Percentiles rank a stretch among this genome's conserved stretches.
These are phyloP conservation scores for Trichoderma semiorbis DNA, from an alignment of 2,329 filamentous ascomycete genomes.

Conservation along the genomic window DNA sequence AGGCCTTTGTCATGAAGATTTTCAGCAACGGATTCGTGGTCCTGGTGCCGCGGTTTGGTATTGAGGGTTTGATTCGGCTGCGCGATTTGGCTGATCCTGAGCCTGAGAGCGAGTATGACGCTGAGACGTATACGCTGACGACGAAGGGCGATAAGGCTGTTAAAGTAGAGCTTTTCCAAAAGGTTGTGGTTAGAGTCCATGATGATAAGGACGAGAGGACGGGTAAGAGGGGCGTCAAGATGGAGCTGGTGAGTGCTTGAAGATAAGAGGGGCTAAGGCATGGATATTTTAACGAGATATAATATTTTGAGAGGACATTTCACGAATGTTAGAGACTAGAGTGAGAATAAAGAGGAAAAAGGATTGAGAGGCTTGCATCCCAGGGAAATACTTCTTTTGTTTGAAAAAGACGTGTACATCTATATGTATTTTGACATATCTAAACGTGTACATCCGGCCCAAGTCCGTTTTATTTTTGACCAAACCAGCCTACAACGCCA, in stretches of 20 bases:
- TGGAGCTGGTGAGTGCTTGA: conserved; percentile 55
- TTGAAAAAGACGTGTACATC: background rate
- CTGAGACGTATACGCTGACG: conserved; percentile 75
- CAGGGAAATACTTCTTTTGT: background rate
- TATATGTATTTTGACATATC: conserved; percentile 28
- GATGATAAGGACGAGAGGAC: conserved; percentile 93
- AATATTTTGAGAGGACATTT: background rate
- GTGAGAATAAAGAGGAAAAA: background rate
- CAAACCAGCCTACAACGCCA: conserved; percentile 33
- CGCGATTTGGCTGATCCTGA: conserved; percentile 76
- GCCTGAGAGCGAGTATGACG: conserved; percentile 78
- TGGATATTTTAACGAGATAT: background rate
- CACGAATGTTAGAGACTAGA: conserved; percentile 1
- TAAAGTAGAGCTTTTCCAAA: conserved; percentile 82
- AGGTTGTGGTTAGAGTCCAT: conserved; percentile 81
- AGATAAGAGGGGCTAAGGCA: background rate
- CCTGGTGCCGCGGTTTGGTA: conserved; percentile 91
- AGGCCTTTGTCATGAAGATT: conserved; percentile 94
- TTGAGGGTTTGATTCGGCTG: conserved; percentile 85
- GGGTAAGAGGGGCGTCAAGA: conserved; percentile 88
- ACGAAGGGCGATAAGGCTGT: conserved; percentile 54
- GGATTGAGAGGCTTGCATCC: background rate
- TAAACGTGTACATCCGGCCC: conserved; percentile 21
- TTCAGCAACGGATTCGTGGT: conserved; percentile 98
- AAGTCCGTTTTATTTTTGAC: conserved; percentile 25